Evolutionary conservation across 176 grass and related monocot species (phyloP), one percentile per base, ranked within the genome.

Genomic region (Oryza rufipogon): DNA sequence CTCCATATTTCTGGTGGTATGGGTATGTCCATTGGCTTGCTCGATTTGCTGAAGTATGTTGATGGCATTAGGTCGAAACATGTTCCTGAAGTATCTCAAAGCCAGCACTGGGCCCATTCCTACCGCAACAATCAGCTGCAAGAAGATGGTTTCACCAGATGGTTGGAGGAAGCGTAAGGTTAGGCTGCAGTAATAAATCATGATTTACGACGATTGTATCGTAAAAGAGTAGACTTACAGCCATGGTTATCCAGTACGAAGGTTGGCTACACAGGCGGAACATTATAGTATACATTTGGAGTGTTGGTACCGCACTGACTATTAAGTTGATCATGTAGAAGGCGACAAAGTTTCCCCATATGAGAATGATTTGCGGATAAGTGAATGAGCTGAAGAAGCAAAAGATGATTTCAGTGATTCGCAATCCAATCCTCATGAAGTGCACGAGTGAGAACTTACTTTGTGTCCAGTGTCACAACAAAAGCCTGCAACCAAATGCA

Each of bases 401-500:
- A 28, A 56, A 74, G 11, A 85, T 66, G 4, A 75, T 68, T 19
- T 84, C 14, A 87, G 80, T 41, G 6, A 84, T 26, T 33, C 13
- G 22, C 3, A 58, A 58, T 44, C 8, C 11, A 36, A 5, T 71
- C 6, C 15, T 3, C 28, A 19, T 7, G 8, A 2, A 3, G 0
- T 4, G 33, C 42, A 20, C 11, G 9, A 3, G 19, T 11, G 25
- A 15, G 42, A 71, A 71, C 88, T 88, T 88, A 95, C 95, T 95
- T 93, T 66, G 90, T 95, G 30, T 98, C 95, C 49, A 95, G 71
- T 1, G 89, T 93, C 61, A 98, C 89, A 74, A 98, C 85, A 83
- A 98, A 98, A 71, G 95, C 91, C 85, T 98, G 95, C 34, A 98
- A 88, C 92, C 92, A 98, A 85, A 98, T 95, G 71, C 92, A 93